Conservation (phyloP, 768 basidiomycete species). For the Ramaria rubella region DNA sequence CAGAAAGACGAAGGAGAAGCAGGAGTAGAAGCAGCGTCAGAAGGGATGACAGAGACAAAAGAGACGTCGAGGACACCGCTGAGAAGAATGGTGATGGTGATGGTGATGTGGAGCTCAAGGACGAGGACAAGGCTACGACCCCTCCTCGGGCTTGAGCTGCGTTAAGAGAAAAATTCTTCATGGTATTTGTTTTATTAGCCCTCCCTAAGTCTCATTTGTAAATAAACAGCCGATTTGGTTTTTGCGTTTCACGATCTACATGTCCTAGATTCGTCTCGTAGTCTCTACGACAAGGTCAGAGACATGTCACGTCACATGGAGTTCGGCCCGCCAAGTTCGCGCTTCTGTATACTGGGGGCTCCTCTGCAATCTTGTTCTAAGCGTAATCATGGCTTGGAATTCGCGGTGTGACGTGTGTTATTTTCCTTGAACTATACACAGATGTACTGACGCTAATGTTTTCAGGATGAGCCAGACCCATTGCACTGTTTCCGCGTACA, state of each 20-base stretch:
- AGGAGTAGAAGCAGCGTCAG: constrained; percentile 39
- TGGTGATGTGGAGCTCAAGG: constrained; percentile 38
- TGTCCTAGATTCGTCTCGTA: too few relatives aligned
- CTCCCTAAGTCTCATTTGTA: too few relatives aligned
- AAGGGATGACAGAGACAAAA: constrained; percentile 27
- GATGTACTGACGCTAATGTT: neutral
- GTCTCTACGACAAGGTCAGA: too few relatives aligned
- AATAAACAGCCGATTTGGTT: too few relatives aligned
- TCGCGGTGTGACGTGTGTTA: neutral
- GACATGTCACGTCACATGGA: too few relatives aligned
- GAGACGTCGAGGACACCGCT: constrained; percentile 15
- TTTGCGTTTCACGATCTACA: too few relatives aligned
- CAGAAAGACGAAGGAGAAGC: constrained; percentile 27
- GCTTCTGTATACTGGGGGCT: too few relatives aligned
- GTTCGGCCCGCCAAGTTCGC: too few relatives aligned
- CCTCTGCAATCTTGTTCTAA: too few relatives aligned
- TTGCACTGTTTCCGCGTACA: constrained; percentile 5
- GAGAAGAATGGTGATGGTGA: constrained; percentile 93
- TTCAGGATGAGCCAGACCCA: neutral
- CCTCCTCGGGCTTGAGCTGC: constrained; percentile 33
- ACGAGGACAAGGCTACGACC: constrained; percentile 35
- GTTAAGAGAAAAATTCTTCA: too few relatives aligned
- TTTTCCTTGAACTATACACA: neutral
- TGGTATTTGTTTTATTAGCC: too few relatives aligned
- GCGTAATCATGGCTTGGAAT: too few relatives aligned